Base-by-base conservation (phyloP, 1,139 yeast genomes). In the Taiozyma sp. region DNA sequence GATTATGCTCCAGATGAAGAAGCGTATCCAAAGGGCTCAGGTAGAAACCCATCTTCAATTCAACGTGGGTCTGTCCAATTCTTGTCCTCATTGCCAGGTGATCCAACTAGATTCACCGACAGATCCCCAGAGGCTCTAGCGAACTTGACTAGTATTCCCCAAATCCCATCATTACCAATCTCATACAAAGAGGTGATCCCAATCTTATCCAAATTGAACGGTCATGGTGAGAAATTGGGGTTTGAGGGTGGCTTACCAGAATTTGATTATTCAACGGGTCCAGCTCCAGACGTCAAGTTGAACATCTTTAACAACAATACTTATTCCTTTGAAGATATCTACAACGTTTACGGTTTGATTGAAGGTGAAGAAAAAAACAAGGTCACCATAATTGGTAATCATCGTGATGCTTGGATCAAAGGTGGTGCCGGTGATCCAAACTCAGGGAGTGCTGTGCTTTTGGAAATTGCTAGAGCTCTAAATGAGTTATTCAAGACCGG, bases 1-100 rank as follows among this genome's bases (percentile, higher is more conserved):
- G 89, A 84, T 62, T 77, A 76, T 45, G 71, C 68, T 29, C 71
- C 19, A 11, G 26, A 69, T 47, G 76, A 80, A 53, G 87, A 85
- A 5, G 79, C 83, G 0, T 84, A 84, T 57, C 90, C n/a, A n/a
- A n/a, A n/a, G n/a, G 90, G 90, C 1, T 83, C 83, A 2, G 88
- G 88, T 1, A 73, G 89, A 55, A 78, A 83, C 58, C 88, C 88
- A 22, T 76, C 83, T 19, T 68, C 83, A 32, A 86, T 87, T 42
- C 93, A 88, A 71, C 76, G 97, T 62, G 96, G 96, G 1, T 83
- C 91, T 52, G 93, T 85, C 4, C 88, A 83, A 66, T 89, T 84
- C 62, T 72, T 89, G 49, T 86, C 95, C 2, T 78, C 77, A 45
- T 71, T 75, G n/a, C n/a, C n/a, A n/a, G n/a, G 5, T 47, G 97